Evolutionary conservation across 106 monocot genomes (phyloP), one percentile per base, ranked within the genome.

Genomic region (Agapanthus africanus): DNA sequence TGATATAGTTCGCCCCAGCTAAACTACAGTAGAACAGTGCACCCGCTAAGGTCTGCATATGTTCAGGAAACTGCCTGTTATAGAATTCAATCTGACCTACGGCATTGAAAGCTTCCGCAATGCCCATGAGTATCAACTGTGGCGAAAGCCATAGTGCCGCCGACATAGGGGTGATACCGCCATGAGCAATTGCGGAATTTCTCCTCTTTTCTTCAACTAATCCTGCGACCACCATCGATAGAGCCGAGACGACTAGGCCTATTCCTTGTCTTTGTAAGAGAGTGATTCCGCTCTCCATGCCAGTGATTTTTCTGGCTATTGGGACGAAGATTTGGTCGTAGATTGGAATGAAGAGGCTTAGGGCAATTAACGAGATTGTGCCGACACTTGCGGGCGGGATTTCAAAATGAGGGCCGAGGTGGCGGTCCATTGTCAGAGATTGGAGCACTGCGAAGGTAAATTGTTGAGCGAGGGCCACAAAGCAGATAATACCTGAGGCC

Each of bases 81-180:
- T 81, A 90, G 65, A 90, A 86, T 78, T 86, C 90, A 8, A 83
- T 81, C 74, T 90, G 90, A 1, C 83, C 90, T 0, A 90, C 75
- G 19, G 77, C 81, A 30, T 73, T 81, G 74, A 90, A 77, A 6
- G 83, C 83, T 70, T 81, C 83, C 1, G 82, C 82, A 9, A 90
- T 40, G 11, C 86, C 90, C 78, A 86, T 63, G 31, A 86, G 67
- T 42, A 69, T 60, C 28, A 90, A 71, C 74, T 86, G 90, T 7
- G 90, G 86, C 35, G 76, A 39, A 11, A 90, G 80, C 83, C 83
- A 83, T 54, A 81, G 2, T 2, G 59, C 82, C 4, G 59, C 82
- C 4, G 86, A 75, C 73, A 70, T 14, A 8, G 79, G 76, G 14
- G 76, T 37, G 40, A 40, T 72, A 5, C 34, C 63, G 21, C 59